Evolutionary conservation across 139 green algal species (phyloP).

Genomic region (Penium margaritaceum): DNA sequence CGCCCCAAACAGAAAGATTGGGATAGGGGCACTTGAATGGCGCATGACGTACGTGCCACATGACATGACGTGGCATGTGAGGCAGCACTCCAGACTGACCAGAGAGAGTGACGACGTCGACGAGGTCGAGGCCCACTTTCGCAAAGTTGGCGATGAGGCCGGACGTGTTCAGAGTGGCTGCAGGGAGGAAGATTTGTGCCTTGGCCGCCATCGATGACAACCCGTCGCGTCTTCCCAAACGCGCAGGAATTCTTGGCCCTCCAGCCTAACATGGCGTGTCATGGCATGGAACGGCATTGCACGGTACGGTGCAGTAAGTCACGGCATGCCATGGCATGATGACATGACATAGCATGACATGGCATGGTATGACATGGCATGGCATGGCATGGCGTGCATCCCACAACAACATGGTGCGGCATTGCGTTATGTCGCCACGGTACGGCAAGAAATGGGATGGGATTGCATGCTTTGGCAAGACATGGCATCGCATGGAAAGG

Average conservation of each 20-base stretch:
- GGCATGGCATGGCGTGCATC: background rate
- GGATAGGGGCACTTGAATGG: no score
- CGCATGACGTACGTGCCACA: no score
- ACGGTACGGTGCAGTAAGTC: background rate
- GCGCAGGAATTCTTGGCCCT: background rate
- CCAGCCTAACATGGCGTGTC: background rate
- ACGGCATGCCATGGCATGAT: no score
- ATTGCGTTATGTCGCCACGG: no score
- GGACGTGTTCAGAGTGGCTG: background rate
- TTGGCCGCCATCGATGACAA: background rate
- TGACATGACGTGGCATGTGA: no score
- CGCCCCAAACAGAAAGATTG: no score
- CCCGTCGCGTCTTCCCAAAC: background rate
- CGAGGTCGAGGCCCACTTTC: background rate
- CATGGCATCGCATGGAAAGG: no score
- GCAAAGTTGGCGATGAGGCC: background rate
- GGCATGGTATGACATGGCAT: background rate
- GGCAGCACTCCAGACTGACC: no score
- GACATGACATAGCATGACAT: no score
- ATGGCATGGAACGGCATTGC: background rate
- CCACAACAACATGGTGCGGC: background rate
- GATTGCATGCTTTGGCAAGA: no score
- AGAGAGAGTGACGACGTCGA: background rate
- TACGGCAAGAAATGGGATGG: no score
- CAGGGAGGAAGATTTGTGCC: background rate